Evolutionary conservation across 495 filamentous ascomycete species (phyloP), one percentile per base, ranked within the genome.

Genomic region (Astrothelium subdiscretum): DNA sequence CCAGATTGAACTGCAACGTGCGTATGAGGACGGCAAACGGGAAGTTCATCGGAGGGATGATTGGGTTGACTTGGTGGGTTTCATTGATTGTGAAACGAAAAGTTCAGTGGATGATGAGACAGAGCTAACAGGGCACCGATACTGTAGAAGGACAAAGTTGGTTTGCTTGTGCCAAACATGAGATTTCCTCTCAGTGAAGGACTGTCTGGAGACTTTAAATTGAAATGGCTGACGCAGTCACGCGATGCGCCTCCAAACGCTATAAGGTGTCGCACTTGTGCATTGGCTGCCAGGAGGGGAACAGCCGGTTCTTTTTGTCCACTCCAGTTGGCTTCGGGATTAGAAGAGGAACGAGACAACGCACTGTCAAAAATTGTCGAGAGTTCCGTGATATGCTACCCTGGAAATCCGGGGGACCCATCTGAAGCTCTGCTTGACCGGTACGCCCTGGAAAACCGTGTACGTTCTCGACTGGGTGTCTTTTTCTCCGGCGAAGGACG

Each of bases 171-270:
- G 38, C 86, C 85, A 38, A 88, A 96, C 67, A 96, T 97, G 92
- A 84, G 82, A 0, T 73, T 79, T 4, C 68, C 64, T 31, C 68
- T 68, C 12, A 43, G 26, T 24, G 72, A 76, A n/a, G 68, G 66
- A 12, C 60, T 62, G 38, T 31, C 67, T 52, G 32, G n/a, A 26
- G 89, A 98, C 72, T 84, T 97, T 67, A 98, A 98, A 69, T 91
- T 92, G 5, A 98, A 98, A 73, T 98, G 94, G 94, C 82, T 97
- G 1, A 70, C 79, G 5, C 92, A 92, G 65, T 94, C 89, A 0
- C 90, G 88, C 1, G 84, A 83, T 27, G 92, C 92, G 0, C 91
- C 91, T 1, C 5, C 66, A 0, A 66, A 73, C 4, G 80, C 88
- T 18, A 80, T 69, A 24, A 79, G 91, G 27, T 98, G 94, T 73